These are phyloP conservation scores for Metarhizium robertsii DNA, from an alignment of 2,329 filamentous ascomycete species.

Conservation along the genomic window DNA sequence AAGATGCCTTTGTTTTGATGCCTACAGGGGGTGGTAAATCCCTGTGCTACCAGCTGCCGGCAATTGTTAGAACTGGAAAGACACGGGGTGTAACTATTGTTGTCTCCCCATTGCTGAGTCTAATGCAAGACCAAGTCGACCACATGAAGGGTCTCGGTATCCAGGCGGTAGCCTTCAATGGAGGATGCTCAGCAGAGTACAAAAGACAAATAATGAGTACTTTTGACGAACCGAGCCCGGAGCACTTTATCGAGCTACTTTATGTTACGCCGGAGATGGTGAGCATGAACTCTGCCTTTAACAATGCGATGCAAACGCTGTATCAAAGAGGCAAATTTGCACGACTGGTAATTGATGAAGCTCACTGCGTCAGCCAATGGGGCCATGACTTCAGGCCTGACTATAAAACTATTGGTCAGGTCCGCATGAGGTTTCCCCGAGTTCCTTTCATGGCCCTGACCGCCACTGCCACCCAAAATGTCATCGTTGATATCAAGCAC, in stretches of 20 bases:
- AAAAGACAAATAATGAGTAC: conserved; percentile 57
- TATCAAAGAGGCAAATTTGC: conserved; percentile 66
- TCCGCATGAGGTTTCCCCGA: conserved; percentile 62
- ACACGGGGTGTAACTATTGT: conserved; percentile 86
- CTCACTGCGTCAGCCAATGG: conserved; percentile 99
- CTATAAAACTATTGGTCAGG: conserved; percentile 75
- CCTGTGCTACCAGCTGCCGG: conserved; percentile 89
- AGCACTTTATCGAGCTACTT: conserved; percentile 73
- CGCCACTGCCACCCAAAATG: conserved; percentile 87
- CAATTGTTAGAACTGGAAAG: conserved; percentile 69
- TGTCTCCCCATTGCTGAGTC: conserved; percentile 84
- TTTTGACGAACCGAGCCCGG: conserved; percentile 54
- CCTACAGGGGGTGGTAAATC: conserved; percentile 96
- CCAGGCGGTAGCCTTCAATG: conserved; percentile 72
- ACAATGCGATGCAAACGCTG: conserved; percentile 56
- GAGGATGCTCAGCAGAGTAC: conserved; percentile 56
- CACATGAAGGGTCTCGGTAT: conserved; percentile 70
- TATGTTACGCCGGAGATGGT: conserved; percentile 98
- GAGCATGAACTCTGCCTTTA: conserved; percentile 65
- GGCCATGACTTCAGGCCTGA: conserved; percentile 96
- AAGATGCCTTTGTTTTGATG: conserved; percentile 94
- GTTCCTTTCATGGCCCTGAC: conserved; percentile 93
- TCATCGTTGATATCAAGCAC: conserved; percentile 83
- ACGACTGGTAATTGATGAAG: conserved; percentile 92
- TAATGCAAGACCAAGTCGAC: conserved; percentile 95